Evolutionary conservation across 1,284 basidiomycete species (phyloP).

Genomic region (Cryptococcus sp.): DNA sequence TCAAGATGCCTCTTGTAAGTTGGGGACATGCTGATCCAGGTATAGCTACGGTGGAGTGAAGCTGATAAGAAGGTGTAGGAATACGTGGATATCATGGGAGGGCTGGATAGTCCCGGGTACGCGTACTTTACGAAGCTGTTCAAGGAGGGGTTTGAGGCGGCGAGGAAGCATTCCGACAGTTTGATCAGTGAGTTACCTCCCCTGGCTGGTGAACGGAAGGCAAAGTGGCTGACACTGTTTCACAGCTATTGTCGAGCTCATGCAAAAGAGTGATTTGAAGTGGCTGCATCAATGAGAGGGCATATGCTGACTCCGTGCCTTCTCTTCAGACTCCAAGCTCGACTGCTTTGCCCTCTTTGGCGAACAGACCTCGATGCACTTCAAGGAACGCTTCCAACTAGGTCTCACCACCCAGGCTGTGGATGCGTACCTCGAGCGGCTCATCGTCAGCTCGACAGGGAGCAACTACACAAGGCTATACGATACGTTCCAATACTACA

Average conservation of each 20-base stretch:
- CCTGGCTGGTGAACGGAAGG: neutral
- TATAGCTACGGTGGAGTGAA: too few relatives aligned
- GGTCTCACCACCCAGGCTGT: conserved; percentile 81
- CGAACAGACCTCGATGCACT: conserved; percentile 79
- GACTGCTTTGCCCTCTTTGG: conserved; percentile 90
- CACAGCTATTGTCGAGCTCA: conserved; percentile 84
- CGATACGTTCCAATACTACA: conserved; percentile 62
- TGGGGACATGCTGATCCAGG: neutral
- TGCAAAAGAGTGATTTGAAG: conserved; percentile 76
- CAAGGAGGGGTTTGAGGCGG: conserved; percentile 87
- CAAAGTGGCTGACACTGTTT: neutral
- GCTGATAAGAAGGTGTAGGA: conserved; percentile 54
- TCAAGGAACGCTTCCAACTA: conserved; percentile 92
- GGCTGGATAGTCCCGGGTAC: conserved; percentile 72
- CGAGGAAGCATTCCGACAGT: conserved; percentile 93
- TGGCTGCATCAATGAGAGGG: conserved; percentile 2
- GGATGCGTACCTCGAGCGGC: conserved; percentile 79
- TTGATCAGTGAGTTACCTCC: conserved; percentile 75
- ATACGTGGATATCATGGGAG: conserved; percentile 95
- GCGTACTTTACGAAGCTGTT: conserved; percentile 83
- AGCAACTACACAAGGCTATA: conserved; percentile 89
- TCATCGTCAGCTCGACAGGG: conserved; percentile 84
- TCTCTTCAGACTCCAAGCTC: conserved; percentile 72
- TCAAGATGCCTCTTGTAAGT: conserved; percentile 74
- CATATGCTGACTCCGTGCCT: conserved; percentile 8